Evolutionary conservation across 2,329 filamentous ascomycete species (phyloP).

Genomic region (Talaromyces pinophilus): DNA sequence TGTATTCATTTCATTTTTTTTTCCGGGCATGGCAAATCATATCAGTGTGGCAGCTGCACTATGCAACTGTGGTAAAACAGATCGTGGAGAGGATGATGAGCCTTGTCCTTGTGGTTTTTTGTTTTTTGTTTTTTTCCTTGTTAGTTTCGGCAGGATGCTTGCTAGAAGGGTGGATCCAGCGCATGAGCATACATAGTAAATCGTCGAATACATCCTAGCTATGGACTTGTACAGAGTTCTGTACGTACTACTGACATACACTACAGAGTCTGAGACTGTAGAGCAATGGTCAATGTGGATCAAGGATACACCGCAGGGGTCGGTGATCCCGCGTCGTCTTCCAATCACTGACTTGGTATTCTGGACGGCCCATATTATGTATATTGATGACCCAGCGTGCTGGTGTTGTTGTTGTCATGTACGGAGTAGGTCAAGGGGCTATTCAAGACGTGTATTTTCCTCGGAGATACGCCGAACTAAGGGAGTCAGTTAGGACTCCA

Average conservation of each 20-base stretch:
- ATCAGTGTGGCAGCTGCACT: slow-evolving; percentile 10
- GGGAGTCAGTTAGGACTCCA: neutral
- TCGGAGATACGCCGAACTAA: slow-evolving; percentile 4
- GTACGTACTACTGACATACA: neutral
- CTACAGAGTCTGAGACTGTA: neutral
- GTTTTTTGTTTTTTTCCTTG: neutral
- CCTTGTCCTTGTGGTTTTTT: slow-evolving; percentile 1
- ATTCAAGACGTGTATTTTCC: slow-evolving; percentile 2
- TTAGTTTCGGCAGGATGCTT: slow-evolving; percentile 3
- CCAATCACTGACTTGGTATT: neutral
- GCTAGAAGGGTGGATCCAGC: neutral
- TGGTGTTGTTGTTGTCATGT: slow-evolving; percentile 12
- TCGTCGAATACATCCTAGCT: neutral
- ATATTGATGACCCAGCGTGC: slow-evolving; percentile 9
- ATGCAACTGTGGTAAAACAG: slow-evolving; percentile 15
- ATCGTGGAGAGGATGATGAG: slow-evolving; percentile 14
- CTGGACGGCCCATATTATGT: neutral
- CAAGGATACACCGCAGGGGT: slow-evolving; percentile 9
- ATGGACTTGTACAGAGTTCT: neutral
- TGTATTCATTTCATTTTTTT: slow-evolving; percentile 8
- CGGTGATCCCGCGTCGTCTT: slow-evolving; percentile 1
- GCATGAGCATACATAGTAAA: neutral
- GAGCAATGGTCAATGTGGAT: slow-evolving; percentile 11
- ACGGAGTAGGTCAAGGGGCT: slow-evolving; percentile 1
- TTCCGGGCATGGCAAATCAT: slow-evolving; percentile 14